Conservation (phyloP, 805 yeast species). For the Ogataea pilisensis region DNA sequence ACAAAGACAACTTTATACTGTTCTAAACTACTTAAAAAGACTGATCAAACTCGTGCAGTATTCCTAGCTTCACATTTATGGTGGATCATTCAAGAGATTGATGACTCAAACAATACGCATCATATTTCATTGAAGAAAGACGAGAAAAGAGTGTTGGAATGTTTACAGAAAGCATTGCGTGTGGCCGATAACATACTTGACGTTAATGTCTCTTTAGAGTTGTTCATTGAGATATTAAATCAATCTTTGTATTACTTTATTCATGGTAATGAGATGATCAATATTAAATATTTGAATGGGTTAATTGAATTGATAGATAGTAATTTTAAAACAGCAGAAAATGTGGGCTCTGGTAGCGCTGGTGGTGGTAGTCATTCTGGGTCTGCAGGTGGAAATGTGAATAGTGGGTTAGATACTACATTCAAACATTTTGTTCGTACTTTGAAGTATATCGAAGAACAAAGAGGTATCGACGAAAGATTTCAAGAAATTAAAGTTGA, state of each 20-base stretch:
- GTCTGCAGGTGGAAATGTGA: slow-evolving; percentile 6
- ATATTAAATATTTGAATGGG: slow-evolving; percentile 76
- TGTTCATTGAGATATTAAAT: slow-evolving; percentile 87
- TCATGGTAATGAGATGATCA: slow-evolving; percentile 70
- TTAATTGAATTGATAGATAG: slow-evolving; percentile 76
- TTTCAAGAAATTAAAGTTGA: slow-evolving; percentile 45
- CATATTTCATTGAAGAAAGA: slow-evolving; percentile 33
- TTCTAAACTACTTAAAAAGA: slow-evolving; percentile 81
- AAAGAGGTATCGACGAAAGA: slow-evolving; percentile 65
- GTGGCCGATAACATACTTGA: slow-evolving; percentile 96
- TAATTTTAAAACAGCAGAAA: slow-evolving; percentile 41
- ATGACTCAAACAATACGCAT: slow-evolving; percentile 16
- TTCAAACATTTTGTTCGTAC: slow-evolving; percentile 66
- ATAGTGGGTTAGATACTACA: slow-evolving; percentile 32
- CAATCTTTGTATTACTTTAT: slow-evolving; percentile 81
- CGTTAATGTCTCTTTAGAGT: slow-evolving; percentile 61
- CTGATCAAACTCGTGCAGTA: slow-evolving; percentile 92
- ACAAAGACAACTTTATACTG: slow-evolving; percentile 85
- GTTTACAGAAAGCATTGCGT: slow-evolving; percentile 81
- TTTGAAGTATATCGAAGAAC: slow-evolving; percentile 62
- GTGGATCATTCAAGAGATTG: slow-evolving; percentile 73
- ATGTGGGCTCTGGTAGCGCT: slow-evolving; percentile 1
- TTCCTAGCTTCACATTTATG: slow-evolving; percentile 86
- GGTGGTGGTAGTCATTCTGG: slow-evolving; percentile 2
- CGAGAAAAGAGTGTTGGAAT: slow-evolving; percentile 78